Base-by-base conservation (phyloP, 441 rosid genomes). In the Flueggea neowawraea region DNA sequence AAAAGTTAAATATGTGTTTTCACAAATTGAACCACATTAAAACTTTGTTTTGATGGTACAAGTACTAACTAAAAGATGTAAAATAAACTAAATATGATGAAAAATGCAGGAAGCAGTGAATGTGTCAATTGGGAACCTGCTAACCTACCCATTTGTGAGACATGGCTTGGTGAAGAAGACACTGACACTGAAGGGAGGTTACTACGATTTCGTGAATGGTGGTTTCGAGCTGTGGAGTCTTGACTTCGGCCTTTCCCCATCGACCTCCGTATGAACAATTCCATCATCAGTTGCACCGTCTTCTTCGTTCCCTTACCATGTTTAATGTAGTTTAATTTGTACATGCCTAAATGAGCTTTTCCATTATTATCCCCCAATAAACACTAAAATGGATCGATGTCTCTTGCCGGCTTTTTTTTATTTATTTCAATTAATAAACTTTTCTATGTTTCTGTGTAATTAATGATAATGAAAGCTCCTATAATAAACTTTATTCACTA, bases 161-260 rank as follows among this genome's bases (percentile, higher is more conserved):
- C 80, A 87, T 6, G 90, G 87, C 0, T 62, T 91, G 67, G 78
- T 75, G 66, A 85, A 83, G 51, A 84, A 83, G 56, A 87, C 91
- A 9, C 84, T 91, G 5, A 55, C 82, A 28, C 57, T 91, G 64
- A 87, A 82, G 67, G 97, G 95, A 11, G 98, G 88, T 6, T 73
- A 91, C 80, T 91, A 89, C 48, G 90, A 90, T 50, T 91, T 94
- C 64, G 73, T 91, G 9, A 71, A 74, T 0, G 96, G 94, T 28
- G 28, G 73, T 16, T 90, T 94, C 74, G 84, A 90, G 84, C 91
- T 90, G n/a, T 94, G 99, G 99, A 80, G 79, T 16, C 84, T 85
- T 44, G 69, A 81, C 28, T 85, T 75, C 58, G 71, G 75, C 68
- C 69, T 83, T 64, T 80, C 95, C 47, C 73, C 89, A 5, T 16